Conservation (phyloP, 164 flowering plant genomes). For the Euptelea pleiosperma region DNA sequence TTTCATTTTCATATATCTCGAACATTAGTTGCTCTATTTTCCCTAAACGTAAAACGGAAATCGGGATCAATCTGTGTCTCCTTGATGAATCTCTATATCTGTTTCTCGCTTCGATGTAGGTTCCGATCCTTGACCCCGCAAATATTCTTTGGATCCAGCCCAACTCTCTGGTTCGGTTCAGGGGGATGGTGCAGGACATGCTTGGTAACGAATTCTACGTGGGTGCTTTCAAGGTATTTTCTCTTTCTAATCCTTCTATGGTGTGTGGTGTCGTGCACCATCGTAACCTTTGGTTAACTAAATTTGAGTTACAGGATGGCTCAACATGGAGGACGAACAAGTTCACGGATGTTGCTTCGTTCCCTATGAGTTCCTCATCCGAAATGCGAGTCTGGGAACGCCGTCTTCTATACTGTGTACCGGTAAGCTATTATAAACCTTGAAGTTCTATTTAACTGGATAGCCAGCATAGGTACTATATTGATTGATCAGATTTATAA, state of each 20-base stretch:
- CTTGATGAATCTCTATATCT: too few relatives aligned
- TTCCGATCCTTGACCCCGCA: conserved; percentile 55
- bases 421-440: conserved; percentile 41
- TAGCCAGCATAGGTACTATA: too few relatives aligned
- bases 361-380: conserved; percentile 46
- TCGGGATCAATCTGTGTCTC: too few relatives aligned
- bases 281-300: too few relatives aligned
- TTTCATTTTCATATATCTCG: too few relatives aligned
- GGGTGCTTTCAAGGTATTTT: conserved; percentile 82
- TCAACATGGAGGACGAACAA: conserved; percentile 82
- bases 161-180: conserved; percentile 69
- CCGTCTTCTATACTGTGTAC: conserved; percentile 69
- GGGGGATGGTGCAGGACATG: conserved; percentile 96
- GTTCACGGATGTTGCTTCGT: conserved; percentile 54
- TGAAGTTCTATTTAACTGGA: too few relatives aligned
- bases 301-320: conserved; percentile 67
- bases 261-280: too few relatives aligned
- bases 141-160: conserved; percentile 48
- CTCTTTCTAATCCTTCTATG: too few relatives aligned
- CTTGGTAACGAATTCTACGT: conserved; percentile 79
- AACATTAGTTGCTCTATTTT: too few relatives aligned
- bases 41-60: too few relatives aligned
- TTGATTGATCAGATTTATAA: too few relatives aligned
- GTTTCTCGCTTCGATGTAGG: too few relatives aligned
- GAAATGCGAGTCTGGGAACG: conserved; percentile 83